Conservation (phyloP, 257 asterid genomes). For the Solanum virginianum region DNA sequence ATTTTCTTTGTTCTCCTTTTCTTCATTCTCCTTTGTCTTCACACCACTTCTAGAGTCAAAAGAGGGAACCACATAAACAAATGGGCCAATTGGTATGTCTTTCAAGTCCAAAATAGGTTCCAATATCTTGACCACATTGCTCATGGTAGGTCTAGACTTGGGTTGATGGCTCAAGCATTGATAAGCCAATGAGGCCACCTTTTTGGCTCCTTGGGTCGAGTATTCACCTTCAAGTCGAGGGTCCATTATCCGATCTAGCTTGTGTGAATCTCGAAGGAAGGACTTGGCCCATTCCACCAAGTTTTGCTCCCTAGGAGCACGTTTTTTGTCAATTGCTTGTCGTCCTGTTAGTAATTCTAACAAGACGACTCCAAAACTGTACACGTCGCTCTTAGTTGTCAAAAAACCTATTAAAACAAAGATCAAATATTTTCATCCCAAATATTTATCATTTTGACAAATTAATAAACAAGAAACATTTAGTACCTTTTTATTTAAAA, state of each 20-base stretch:
- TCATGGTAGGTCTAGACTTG: conserved; percentile 57
- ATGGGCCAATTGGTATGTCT: conserved; percentile 44
- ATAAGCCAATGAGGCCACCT: conserved; percentile 52
- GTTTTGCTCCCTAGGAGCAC: conserved; percentile 44
- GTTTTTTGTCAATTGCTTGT: conserved; percentile 43
- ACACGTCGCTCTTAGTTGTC: conserved; percentile 63
- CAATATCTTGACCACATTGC: conserved; percentile 37
- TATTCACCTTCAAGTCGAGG: conserved; percentile 60
- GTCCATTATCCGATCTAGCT: conserved; percentile 45
- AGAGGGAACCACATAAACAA: conserved; percentile 40
- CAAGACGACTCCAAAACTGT: conserved; percentile 68
- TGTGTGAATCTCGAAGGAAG: conserved; percentile 43
- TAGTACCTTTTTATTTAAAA: neutral
- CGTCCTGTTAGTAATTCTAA: conserved; percentile 58
- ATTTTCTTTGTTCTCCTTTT: neutral
- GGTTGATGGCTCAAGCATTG: conserved; percentile 51
- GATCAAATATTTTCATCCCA: neutral
- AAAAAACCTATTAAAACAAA: conserved; percentile 36
- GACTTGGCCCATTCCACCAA: conserved; percentile 78
- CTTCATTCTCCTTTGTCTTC: neutral
- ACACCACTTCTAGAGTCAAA: neutral
- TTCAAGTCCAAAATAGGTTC: conserved; percentile 28
- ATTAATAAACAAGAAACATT: neutral
- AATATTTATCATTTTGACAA: neutral
- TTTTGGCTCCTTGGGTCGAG: conserved; percentile 52